Evolutionary conservation across 139 green algal genomes (phyloP).

Genomic region (Chlamydomonas schloesseri): DNA sequence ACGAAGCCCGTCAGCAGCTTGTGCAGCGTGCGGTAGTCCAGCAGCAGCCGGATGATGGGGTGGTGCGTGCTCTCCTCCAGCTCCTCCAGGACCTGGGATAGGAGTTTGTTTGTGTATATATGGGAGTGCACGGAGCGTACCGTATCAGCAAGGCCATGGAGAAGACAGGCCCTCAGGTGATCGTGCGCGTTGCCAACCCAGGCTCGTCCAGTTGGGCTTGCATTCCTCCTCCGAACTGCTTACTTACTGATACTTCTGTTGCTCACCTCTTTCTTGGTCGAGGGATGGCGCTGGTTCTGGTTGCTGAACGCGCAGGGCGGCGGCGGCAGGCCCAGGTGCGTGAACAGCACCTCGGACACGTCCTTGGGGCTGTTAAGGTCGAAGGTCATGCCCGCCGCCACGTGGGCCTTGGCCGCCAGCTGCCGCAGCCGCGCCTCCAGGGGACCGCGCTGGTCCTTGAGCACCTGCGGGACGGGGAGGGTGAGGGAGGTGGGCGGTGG

Average conservation of each 20-base stretch:
- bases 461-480: conserved; percentile 2
- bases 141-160: neutral
- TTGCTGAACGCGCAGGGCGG: conserved; percentile 62
- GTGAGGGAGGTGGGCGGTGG: too few relatives aligned
- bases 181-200: too few relatives aligned
- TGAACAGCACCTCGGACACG: conserved; percentile 74
- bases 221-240: too few relatives aligned
- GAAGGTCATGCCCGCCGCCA: conserved; percentile 46
- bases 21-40: conserved; percentile 74
- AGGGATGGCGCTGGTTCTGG: conserved; percentile 22
- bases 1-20: conserved; percentile 72
- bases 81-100: conserved; percentile 69
- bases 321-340: conserved; percentile 69
- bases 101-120: too few relatives aligned
- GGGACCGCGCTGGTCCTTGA: conserved; percentile 57
- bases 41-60: conserved; percentile 65
- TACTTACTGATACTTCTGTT: too few relatives aligned
- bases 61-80: conserved; percentile 56
- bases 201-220: too few relatives aligned
- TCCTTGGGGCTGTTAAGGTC: conserved; percentile 56
- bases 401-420: conserved; percentile 60
- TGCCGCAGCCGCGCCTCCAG: conserved; percentile 68
- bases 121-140: neutral
- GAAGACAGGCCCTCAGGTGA: too few relatives aligned
- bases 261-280: conserved; percentile 29